These are phyloP conservation scores for Bipolaris cookei DNA, from an alignment of 2,329 filamentous ascomycete species.

Conservation along the genomic window DNA sequence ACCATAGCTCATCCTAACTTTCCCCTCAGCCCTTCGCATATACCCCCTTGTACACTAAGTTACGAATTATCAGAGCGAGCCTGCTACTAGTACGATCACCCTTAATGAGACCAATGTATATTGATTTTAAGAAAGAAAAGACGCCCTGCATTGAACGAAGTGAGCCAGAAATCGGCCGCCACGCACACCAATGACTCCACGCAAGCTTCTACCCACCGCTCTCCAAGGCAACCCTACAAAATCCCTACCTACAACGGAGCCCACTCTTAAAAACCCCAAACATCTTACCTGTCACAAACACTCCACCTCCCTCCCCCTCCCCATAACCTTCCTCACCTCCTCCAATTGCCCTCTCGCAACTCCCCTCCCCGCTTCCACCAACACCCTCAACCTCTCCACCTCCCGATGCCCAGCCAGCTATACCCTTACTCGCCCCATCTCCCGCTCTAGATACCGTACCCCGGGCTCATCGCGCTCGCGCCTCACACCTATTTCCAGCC, in stretches of 20 bases:
- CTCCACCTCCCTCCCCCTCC: background rate
- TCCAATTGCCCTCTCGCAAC: constrained; percentile 2
- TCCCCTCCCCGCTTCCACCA: background rate
- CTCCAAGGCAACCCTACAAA: too few relatives aligned
- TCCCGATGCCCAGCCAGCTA: background rate
- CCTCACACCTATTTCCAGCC: background rate
- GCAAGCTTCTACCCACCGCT: background rate
- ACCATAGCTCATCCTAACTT: background rate
- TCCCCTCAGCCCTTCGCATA: background rate
- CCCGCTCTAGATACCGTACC: background rate
- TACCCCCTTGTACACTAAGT: constrained; percentile 1
- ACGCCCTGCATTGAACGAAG: background rate
- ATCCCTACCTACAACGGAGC: background rate
- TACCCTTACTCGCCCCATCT: background rate
- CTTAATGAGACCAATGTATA: background rate
- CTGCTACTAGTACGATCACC: background rate
- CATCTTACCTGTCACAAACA: constrained; percentile 1
- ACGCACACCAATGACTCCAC: too few relatives aligned
- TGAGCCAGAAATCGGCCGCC: background rate
- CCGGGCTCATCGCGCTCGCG: constrained; percentile 12
- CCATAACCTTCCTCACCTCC: background rate
- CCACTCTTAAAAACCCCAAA: background rate
- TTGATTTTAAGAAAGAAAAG: background rate
- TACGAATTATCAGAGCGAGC: background rate
- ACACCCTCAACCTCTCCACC: background rate